A percentile compares a stretch with the other conserved stretches of the same genome.
phyloP scores from a whole-genome alignment of 2,329 filamentous ascomycete genomes.

The Aspergillus viridinutans region DNA sequence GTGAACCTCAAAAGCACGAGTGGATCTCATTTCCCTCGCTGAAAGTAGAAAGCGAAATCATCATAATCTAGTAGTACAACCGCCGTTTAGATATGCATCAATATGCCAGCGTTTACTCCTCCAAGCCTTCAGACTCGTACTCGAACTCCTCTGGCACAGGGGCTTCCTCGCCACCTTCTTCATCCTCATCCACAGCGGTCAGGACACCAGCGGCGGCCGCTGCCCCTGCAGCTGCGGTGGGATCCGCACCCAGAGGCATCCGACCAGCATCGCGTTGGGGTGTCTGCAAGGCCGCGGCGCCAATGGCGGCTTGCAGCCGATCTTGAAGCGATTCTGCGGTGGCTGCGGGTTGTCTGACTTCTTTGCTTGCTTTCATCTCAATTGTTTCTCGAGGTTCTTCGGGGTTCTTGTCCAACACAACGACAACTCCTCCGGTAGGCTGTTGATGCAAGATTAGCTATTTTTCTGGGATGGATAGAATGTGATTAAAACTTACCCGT shows the following conservation, averaged over 20 bases:
- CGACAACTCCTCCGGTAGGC: slow-evolving; percentile 88
- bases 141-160: slow-evolving; percentile 45
- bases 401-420: slow-evolving; percentile 81
- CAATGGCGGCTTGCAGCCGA: slow-evolving; percentile 39
- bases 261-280: slow-evolving; percentile 27
- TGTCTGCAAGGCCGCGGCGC: slow-evolving; percentile 29
- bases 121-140: slow-evolving; percentile 43
- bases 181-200: slow-evolving; percentile 76
- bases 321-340: slow-evolving; percentile 40
- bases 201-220: slow-evolving; percentile 74
- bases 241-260: slow-evolving; percentile 16
- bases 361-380: slow-evolving; percentile 88
- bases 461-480: not conserved
- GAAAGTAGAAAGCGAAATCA: slow-evolving; percentile 26
- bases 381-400: slow-evolving; percentile 74
- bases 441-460: slow-evolving; percentile 46
- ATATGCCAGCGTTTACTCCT: slow-evolving; percentile 20
- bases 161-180: slow-evolving; percentile 46
- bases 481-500: slow-evolving; percentile 57
- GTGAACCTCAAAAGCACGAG: slow-evolving; percentile 11
- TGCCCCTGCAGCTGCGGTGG: slow-evolving; percentile 46
- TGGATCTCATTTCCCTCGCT: slow-evolving; percentile 6
- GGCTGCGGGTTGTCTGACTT: slow-evolving; percentile 40
- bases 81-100: slow-evolving; percentile 17
- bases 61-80: slow-evolving; percentile 38